Conservation (phyloP, 2,329 filamentous ascomycete genomes). For the Fusarium penzigii region DNA sequence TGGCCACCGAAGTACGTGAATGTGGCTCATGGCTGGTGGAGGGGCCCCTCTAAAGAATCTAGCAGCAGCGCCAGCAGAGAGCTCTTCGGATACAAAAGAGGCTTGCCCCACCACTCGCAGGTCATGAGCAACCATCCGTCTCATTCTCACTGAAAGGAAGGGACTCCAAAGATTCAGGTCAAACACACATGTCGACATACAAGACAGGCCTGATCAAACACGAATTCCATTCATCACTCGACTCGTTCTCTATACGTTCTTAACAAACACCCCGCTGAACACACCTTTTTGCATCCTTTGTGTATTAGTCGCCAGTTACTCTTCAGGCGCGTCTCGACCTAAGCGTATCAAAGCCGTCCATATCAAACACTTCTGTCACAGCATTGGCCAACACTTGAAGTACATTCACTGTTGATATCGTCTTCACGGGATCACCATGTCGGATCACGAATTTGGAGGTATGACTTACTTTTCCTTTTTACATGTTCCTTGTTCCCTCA, state of each 20-base stretch:
- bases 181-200: neutral
- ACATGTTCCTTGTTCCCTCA: constrained; percentile 6
- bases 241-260: neutral
- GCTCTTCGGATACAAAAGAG: constrained; percentile 30
- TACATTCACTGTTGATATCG: constrained; percentile 1
- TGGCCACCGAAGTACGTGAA: neutral
- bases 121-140: constrained; percentile 28
- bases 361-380: constrained; percentile 1
- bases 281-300: neutral
- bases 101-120: constrained; percentile 33
- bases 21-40: neutral
- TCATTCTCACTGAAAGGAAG: constrained; percentile 4
- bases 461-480: constrained; percentile 33
- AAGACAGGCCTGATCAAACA: neutral
- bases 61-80: neutral
- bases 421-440: constrained; percentile 47
- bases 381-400: constrained; percentile 1
- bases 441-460: constrained; percentile 68
- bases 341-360: constrained; percentile 2
- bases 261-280: neutral
- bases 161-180: constrained; percentile 1
- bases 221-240: neutral
- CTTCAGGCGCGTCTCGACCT: neutral
- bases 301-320: neutral
- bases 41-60: constrained; percentile 10